A percentile compares a stretch with the other conserved stretches of the same genome.
Conservation (phyloP, 352 stramenopile genomes). For the Thalassiosira pacifica region DNA sequence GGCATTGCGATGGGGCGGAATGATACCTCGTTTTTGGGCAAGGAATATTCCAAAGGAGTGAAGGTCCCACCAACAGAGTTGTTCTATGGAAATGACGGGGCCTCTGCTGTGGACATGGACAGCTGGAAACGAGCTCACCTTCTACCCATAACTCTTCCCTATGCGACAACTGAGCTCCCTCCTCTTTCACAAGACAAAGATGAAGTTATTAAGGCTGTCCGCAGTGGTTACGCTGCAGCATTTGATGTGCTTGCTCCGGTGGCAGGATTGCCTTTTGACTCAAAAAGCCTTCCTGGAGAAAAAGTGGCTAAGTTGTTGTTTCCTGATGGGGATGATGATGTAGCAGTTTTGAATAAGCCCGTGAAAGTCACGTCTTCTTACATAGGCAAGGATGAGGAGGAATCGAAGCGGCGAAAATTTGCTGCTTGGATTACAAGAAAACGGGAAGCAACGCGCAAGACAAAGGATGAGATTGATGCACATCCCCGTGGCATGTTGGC, state of each 20-base stretch:
- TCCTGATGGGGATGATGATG: constrained; percentile 55
- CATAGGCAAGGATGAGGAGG: constrained; percentile 49
- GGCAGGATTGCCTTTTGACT: constrained; percentile 55
- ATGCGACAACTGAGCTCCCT: constrained; percentile 65
- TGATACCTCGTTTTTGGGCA: not conserved
- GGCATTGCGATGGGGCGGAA: constrained; percentile 41
- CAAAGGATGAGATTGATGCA: constrained; percentile 40
- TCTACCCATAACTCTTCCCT: constrained; percentile 70
- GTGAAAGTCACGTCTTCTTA: constrained; percentile 64
- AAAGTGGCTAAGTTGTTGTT: constrained; percentile 60
- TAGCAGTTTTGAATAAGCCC: constrained; percentile 55
- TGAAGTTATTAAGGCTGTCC: constrained; percentile 71
- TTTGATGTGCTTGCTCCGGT: constrained; percentile 79
- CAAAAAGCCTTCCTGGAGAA: constrained; percentile 46
- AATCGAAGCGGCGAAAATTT: constrained; percentile 55
- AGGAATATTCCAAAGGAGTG: constrained; percentile 42
- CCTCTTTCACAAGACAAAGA: constrained; percentile 78
- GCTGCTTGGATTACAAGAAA: constrained; percentile 63
- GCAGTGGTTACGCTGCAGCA: constrained; percentile 73
- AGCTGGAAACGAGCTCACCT: constrained; percentile 78
- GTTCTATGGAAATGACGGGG: constrained; percentile 62
- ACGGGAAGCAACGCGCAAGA: constrained; percentile 51
- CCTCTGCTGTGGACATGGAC: constrained; percentile 11
- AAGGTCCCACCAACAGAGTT: constrained; percentile 75
- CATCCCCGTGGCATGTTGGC: constrained; percentile 49